Evolutionary conservation across 2,329 filamentous ascomycete genomes (phyloP), one percentile per base, ranked within the genome.

Genomic region (Colletotrichum tamarilloi): DNA sequence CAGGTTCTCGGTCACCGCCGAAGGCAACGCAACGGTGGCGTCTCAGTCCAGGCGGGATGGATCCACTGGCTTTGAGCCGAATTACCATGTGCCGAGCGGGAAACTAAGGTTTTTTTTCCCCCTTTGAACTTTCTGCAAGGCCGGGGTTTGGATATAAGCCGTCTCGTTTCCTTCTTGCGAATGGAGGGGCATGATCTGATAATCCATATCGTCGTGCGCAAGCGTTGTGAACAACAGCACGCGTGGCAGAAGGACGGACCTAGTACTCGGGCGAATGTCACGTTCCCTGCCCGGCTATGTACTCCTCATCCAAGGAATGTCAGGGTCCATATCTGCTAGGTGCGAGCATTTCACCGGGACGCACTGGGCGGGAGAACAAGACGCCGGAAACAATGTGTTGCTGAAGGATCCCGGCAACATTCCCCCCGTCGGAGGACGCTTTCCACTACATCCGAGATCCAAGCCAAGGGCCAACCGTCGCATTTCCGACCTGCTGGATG

Each of bases 401-500:
- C 62, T 57, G 66, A 49, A 49, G 19, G 62, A 72, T 58, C 30
- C 28, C 19, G 32, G 56, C 24, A 63, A 63, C 60, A 62, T 56
- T n/a, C 38, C 60, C 60, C 52, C 46, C 56, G 42, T 53, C 24
- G 26, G 56, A 19, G 53, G 38, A 28, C 53, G 35, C 53, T 30
- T 26, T 38, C 46, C 28, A n/a, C n/a, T 11, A 49, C 67, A 58
- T 59, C 11, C 72, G 26, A 72, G 1, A 16, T 38, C 35, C 19
- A 59, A 14, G 32, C 30, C 4, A 5, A 7, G 42, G 42, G 14
- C 72, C 72, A 72, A 67, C 65, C 63, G 53, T 68, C 49, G 42
- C 24, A 58, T 52, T 72, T 62, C 72, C 72, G 69, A 56, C 69
- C 60, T 57, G 26, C 49, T 75, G 68, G 69, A 73, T 49, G 70